A percentile compares a stretch with the other conserved stretches of the same genome.
These are phyloP conservation scores for Pilaira anomala DNA, from an alignment of 192 early-diverging fungal species.

Conservation along the genomic window DNA sequence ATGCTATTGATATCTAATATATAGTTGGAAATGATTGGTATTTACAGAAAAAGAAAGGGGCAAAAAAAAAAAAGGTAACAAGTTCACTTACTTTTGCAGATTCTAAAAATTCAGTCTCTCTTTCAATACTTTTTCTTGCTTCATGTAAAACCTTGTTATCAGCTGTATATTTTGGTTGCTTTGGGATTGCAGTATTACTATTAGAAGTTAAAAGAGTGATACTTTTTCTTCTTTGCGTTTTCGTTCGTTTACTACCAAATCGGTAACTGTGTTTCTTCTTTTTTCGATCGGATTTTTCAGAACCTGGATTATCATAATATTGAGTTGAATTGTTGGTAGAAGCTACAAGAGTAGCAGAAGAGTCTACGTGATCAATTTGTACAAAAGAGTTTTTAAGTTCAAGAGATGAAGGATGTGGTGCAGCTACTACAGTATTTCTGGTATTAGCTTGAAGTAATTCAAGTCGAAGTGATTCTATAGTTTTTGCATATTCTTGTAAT, in stretches of 20 bases:
- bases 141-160: background rate
- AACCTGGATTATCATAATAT: background rate
- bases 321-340: background rate
- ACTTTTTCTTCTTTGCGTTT: conserved; percentile 2
- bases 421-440: background rate
- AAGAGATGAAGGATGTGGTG: background rate
- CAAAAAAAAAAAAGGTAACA: no score
- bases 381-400: background rate
- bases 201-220: background rate
- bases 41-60: no score
- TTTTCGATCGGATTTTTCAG: background rate
- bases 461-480: conserved; percentile 1
- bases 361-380: conserved; percentile 2
- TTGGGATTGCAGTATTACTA: background rate
- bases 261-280: conserved; percentile 5
- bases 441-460: background rate
- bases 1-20: background rate
- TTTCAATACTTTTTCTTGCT: background rate
- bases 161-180: background rate
- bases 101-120: background rate
- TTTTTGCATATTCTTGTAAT: background rate
- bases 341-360: conserved; percentile 11
- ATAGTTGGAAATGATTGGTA: no score
- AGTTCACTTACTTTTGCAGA: no score
- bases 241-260: conserved; percentile 7